A percentile compares a stretch with the other conserved stretches of the same genome.
These are phyloP conservation scores for Comarum palustre DNA, from an alignment of 306 rosid species.

Conservation along the genomic window DNA sequence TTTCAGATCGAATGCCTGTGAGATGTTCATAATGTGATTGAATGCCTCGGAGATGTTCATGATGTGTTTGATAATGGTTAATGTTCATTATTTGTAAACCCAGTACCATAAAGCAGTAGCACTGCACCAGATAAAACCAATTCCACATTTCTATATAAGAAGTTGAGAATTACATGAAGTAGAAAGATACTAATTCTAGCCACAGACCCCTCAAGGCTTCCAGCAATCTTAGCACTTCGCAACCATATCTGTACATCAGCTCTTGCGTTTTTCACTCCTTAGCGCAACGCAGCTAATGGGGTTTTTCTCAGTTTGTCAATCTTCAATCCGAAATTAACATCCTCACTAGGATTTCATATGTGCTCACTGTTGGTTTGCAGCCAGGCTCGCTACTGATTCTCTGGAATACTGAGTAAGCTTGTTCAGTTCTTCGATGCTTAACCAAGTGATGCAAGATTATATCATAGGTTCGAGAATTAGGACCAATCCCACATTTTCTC, in stretches of 20 bases:
- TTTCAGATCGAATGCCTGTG: no score
- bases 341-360: constrained; percentile 68
- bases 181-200: background rate
- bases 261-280: background rate
- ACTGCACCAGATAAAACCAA: background rate
- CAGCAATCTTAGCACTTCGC: background rate
- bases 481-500: constrained; percentile 59
- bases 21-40: no score
- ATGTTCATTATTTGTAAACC: no score
- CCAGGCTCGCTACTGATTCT: constrained; percentile 48
- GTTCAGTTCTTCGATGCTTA: constrained; percentile 49
- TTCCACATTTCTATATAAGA: background rate
- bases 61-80: no score
- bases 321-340: constrained; percentile 54
- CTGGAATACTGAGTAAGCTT: constrained; percentile 61
- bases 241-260: background rate
- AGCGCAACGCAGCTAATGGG: constrained; percentile 31
- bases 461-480: constrained; percentile 70
- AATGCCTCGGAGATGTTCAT: no score
- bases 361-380: constrained; percentile 68
- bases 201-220: background rate
- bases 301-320: constrained; percentile 62
- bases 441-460: constrained; percentile 66
- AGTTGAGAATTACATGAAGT: background rate
- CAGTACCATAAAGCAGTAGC: no score